Base-by-base conservation (phyloP, 2,329 filamentous ascomycete species). In the Hypoxylon sp. region DNA sequence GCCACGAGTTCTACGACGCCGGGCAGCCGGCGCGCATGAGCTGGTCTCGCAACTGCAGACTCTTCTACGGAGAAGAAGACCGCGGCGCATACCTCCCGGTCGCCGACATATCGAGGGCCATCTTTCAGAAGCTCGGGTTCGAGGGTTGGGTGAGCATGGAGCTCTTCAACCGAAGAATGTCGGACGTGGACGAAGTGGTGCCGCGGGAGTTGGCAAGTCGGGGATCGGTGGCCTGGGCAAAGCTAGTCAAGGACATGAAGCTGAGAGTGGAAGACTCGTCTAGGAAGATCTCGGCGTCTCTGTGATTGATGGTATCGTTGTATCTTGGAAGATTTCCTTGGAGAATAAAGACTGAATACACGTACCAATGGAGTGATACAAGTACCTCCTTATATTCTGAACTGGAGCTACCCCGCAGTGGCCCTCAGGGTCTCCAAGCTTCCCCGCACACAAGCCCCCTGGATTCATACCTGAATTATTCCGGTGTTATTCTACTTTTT, bases 21-120 rank as follows among this genome's bases (percentile, higher is more conserved):
- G 79, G 78, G 3, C 87, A 89, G 72, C 82, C 81, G 13, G 69
- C 83, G 2, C 76, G 87, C 3, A 93, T 94, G 90, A 90, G 83
- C 68, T 94, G 90, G 90, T 90, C 84, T 31, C 77, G 90, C 15
- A 92, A 92, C 70, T 90, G 88, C 61, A 78, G 90, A 15, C 72
- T 89, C 2, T 92, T 89, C 68, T 85, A 88, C 60, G 86, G 89
- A 64, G 88, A 91, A 71, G 74, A 78, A 41, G 78, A 85, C 2
- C 73, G 79, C 2, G 87, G 87, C 0, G 89, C 83, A 0, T 92
- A 91, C 68, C 75, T 93, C 1, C 90, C 90, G 0, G 80, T 88
- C 5, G 75, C 79, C 51, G 79, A 86, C 26, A 81, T 92, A 17
- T 78, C 86, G 0, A 73, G 79, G 33, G 82, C 85, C 0, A 81